A percentile compares a stretch with the other conserved stretches of the same genome.
Evolutionary conservation across 352 stramenopile species (phyloP).

Genomic region (Blastocystis sp.): DNA sequence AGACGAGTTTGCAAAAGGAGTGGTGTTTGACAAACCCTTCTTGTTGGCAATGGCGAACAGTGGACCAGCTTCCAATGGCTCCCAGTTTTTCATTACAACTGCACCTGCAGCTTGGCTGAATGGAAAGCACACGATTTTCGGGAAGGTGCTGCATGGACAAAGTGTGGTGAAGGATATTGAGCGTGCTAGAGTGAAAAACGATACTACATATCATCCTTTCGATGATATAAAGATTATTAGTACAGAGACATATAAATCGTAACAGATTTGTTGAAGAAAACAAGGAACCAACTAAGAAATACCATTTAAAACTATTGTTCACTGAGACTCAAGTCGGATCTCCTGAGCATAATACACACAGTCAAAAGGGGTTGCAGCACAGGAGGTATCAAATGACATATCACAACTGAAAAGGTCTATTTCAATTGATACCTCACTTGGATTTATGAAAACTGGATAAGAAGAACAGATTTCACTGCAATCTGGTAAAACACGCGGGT

Average conservation of each 20-base stretch:
- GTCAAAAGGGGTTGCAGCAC: no score
- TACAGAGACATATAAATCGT: constrained; percentile 74
- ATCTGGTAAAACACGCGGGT: background rate
- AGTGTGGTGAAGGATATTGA: constrained; percentile 78
- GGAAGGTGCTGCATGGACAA: constrained; percentile 81
- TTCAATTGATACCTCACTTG: no score
- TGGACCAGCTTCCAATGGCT: constrained; percentile 44
- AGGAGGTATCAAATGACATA: no score
- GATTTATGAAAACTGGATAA: no score
- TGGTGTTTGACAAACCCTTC: constrained; percentile 89
- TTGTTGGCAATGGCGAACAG: constrained; percentile 97
- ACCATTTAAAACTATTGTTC: background rate
- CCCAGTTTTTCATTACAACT: constrained; percentile 96
- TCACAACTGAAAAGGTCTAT: no score
- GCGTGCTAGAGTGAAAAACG: background rate
- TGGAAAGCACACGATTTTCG: constrained; percentile 94
- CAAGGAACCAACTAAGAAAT: background rate
- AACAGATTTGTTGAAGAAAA: constrained; percentile 32
- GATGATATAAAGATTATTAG: constrained; percentile 80
- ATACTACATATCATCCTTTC: constrained; percentile 68
- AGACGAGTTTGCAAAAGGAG: constrained; percentile 90
- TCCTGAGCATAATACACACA: no score
- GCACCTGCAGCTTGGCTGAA: constrained; percentile 92
- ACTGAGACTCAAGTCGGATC: no score
- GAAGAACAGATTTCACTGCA: no score